Base-by-base conservation (phyloP, 352 stramenopile genomes). In the Phytopythium chamaehyphon region DNA sequence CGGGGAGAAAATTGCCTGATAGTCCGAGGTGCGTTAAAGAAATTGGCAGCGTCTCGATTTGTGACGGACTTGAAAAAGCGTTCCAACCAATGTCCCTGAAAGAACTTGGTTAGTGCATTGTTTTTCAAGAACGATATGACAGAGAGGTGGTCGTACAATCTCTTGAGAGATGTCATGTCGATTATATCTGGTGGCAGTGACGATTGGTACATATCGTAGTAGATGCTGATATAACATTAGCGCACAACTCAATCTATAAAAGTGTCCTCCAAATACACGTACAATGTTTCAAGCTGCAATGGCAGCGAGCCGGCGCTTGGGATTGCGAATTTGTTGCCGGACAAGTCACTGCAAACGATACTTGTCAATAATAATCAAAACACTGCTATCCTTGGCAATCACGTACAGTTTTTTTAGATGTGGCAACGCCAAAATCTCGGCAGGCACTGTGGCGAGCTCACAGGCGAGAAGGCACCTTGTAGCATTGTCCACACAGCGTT, bases 41-140 rank as follows among this genome's bases (percentile, higher is more conserved):
- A 12, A n/a, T 22, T 10, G 69, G 69, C 0, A 78, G 65, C 0
- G 51, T 26, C 7, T 42, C 47, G 40, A 78, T 40, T 7, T 51
- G 26, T n/a, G 44, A 39, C 1, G 62, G 33, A 10, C 65, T 35
- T 26, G 56, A 62, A 31, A 75, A 71, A 4, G 61, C 51, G 46
- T 78, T 78, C 61, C 51, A 67, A 11, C 61, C 62, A 0, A 75
- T 58, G 16, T 78, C 62, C 16, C 69, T 78, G 21, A 47, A 43
- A 10, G 16, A 19, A 5, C 40, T 35, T 12, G 6, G 31, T 26
- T 3, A 52, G 18, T 35, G 18, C 7, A 18, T 18, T 10, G 46
- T 5, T n/a, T 5, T n/a, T 19, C 35, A 21, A 4, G 23, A 5
- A 40, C n/a, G 10, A 51, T 9, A 33, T 23, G 7, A 51, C 3